Evolutionary conservation across 768 basidiomycete genomes (phyloP).

Genomic region (Amanita inopinata): DNA sequence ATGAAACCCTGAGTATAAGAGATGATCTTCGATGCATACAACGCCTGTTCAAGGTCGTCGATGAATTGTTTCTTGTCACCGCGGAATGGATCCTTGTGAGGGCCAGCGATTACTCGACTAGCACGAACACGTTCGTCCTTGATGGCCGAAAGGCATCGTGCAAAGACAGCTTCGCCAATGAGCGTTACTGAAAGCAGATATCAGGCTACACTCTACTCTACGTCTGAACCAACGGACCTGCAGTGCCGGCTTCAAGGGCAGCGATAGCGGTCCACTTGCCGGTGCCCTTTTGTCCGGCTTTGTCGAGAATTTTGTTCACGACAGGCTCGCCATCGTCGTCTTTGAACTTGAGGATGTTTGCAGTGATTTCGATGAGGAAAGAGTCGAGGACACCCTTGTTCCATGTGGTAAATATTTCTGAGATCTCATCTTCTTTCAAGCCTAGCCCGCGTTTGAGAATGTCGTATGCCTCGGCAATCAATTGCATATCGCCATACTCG

Average conservation of each 20-base stretch:
- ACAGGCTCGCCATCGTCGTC: slow-evolving; percentile 91
- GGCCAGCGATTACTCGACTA: slow-evolving; percentile 83
- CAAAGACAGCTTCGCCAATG: slow-evolving; percentile 99
- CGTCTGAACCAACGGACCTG: slow-evolving; percentile 40
- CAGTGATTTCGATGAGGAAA: slow-evolving; percentile 97
- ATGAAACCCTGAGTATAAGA: slow-evolving; percentile 99
- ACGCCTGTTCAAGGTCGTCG: slow-evolving; percentile 96
- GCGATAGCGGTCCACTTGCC: slow-evolving; percentile 99
- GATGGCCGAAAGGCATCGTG: slow-evolving; percentile 94
- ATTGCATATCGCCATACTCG: slow-evolving; percentile 99
- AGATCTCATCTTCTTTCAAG: slow-evolving; percentile 79
- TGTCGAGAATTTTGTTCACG: slow-evolving; percentile 88
- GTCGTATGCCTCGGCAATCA: slow-evolving; percentile 98
- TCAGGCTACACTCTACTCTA: slow-evolving; percentile 7
- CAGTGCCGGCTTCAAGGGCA: slow-evolving; percentile 86
- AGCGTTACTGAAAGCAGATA: slow-evolving; percentile 64
- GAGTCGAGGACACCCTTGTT: slow-evolving; percentile 99
- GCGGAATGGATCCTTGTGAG: slow-evolving; percentile 86
- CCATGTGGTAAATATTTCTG: slow-evolving; percentile 89
- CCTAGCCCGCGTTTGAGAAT: slow-evolving; percentile 96
- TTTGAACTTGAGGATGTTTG: slow-evolving; percentile 94
- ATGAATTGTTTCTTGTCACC: slow-evolving; percentile 99
- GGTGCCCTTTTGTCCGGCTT: slow-evolving; percentile 98
- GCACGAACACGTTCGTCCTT: slow-evolving; percentile 94
- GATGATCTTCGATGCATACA: slow-evolving; percentile 99